A percentile compares a stretch with the other conserved stretches of the same genome.
Conservation (phyloP, 2,329 filamentous ascomycete species). For the Colletotrichum tofieldiae region DNA sequence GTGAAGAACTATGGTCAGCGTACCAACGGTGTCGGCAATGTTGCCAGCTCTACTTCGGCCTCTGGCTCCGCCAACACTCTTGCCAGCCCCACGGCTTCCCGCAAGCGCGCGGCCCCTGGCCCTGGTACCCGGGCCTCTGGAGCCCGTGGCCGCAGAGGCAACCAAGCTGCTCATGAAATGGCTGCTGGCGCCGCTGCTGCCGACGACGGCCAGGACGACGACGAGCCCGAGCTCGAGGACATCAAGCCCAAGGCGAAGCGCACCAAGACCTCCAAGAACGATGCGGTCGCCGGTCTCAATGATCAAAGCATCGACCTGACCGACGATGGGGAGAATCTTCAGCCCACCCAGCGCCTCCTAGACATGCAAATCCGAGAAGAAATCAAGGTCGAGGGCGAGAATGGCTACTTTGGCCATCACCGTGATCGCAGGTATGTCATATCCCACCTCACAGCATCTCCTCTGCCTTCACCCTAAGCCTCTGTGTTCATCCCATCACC, state of each 20-base stretch:
- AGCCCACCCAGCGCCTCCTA: conserved; percentile 24
- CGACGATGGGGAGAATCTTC: conserved; percentile 16
- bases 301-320: conserved; percentile 34
- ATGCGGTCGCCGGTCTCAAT: neutral
- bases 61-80: neutral
- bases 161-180: conserved; percentile 30
- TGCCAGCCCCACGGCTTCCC: neutral
- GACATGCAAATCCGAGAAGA: conserved; percentile 27
- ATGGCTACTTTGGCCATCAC: conserved; percentile 20
- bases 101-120: conserved; percentile 23
- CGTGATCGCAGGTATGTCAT: conserved; percentile 8
- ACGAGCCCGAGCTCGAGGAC: conserved; percentile 4
- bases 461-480: neutral
- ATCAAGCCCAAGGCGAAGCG: conserved; percentile 33
- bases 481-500: neutral
- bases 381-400: conserved; percentile 38
- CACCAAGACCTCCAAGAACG: neutral
- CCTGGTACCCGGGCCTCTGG: neutral
- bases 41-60: neutral
- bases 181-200: conserved; percentile 2
- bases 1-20: conserved; percentile 54
- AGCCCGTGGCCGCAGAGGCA: neutral
- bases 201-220: conserved; percentile 27
- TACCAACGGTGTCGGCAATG: conserved; percentile 26
- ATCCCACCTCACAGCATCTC: too few species aligned